Evolutionary conservation across 768 basidiomycete species (phyloP).

Genomic region (Saitozyma sp.): DNA sequence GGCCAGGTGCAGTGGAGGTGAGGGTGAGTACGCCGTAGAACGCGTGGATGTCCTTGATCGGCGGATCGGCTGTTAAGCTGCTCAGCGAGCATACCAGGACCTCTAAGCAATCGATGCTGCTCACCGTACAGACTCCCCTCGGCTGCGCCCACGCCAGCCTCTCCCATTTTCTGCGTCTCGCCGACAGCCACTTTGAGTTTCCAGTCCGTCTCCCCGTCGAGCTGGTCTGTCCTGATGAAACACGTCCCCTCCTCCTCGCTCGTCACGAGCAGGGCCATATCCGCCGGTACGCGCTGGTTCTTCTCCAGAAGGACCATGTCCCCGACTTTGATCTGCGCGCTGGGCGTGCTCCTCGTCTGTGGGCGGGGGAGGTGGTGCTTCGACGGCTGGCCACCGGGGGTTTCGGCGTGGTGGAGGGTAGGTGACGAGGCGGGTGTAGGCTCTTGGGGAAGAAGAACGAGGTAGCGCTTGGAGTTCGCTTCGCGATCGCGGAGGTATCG

Average conservation of each 20-base stretch:
- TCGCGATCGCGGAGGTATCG: slow-evolving; percentile 87
- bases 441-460: slow-evolving; percentile 63
- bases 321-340: slow-evolving; percentile 83
- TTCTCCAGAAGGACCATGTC: slow-evolving; percentile 90
- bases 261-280: slow-evolving; percentile 83
- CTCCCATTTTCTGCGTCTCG: slow-evolving; percentile 71
- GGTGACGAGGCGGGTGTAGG: slow-evolving; percentile 48
- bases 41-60: slow-evolving; percentile 93
- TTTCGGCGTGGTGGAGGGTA: slow-evolving; percentile 9
- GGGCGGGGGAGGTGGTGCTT: slow-evolving; percentile 19
- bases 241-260: slow-evolving; percentile 88
- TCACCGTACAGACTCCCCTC: slow-evolving; percentile 88
- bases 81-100: neutral
- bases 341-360: slow-evolving; percentile 71
- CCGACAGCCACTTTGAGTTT: slow-evolving; percentile 88
- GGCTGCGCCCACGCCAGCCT: slow-evolving; percentile 60
- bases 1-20: slow-evolving; percentile 29
- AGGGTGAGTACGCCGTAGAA: slow-evolving; percentile 88
- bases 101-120: slow-evolving; percentile 24
- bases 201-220: slow-evolving; percentile 99
- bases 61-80: slow-evolving; percentile 71
- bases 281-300: slow-evolving; percentile 95
- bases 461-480: slow-evolving; percentile 90
- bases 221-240: slow-evolving; percentile 95
- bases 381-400: slow-evolving; percentile 19